Percentiles rank a stretch among this genome's conserved stretches.
Evolutionary conservation across 2,329 filamentous ascomycete genomes (phyloP).

Genomic region (Aquanectria penicillioides): DNA sequence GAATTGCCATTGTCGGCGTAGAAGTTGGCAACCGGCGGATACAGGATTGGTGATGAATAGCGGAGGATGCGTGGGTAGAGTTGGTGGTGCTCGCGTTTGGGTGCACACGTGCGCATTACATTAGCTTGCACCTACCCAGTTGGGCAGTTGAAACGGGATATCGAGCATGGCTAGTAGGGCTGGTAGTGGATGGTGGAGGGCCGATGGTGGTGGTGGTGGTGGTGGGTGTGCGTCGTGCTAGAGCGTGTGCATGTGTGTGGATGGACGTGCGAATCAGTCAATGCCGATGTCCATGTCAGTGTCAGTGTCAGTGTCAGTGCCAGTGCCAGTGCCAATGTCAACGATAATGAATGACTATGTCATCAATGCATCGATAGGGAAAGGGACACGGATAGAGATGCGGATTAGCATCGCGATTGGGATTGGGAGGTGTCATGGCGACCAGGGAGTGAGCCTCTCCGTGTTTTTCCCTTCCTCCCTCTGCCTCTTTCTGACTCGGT

Average conservation of each 20-base stretch:
- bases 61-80: conserved; percentile 8
- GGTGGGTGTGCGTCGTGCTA: background rate
- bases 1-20: background rate
- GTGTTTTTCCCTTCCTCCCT: background rate
- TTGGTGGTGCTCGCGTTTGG: conserved; percentile 2
- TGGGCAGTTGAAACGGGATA: conserved; percentile 14
- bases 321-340: no score
- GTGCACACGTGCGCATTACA: conserved; percentile 24
- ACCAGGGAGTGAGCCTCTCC: conserved; percentile 3
- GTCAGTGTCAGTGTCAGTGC: no score
- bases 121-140: conserved; percentile 24
- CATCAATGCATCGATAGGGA: no score
- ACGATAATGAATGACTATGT: no score
- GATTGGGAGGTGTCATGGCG: background rate
- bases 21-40: background rate
- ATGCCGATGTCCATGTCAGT: no score
- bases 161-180: conserved; percentile 3
- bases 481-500: background rate
- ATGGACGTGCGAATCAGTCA: no score
- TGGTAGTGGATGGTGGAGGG: background rate
- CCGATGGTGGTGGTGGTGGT: background rate
- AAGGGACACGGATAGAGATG: no score
- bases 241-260: background rate
- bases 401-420: background rate
- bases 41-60: background rate